Evolutionary conservation across 176 grass and related monocot genomes (phyloP), one percentile per base, ranked within the genome.

Genomic region (Juncus inflexus): DNA sequence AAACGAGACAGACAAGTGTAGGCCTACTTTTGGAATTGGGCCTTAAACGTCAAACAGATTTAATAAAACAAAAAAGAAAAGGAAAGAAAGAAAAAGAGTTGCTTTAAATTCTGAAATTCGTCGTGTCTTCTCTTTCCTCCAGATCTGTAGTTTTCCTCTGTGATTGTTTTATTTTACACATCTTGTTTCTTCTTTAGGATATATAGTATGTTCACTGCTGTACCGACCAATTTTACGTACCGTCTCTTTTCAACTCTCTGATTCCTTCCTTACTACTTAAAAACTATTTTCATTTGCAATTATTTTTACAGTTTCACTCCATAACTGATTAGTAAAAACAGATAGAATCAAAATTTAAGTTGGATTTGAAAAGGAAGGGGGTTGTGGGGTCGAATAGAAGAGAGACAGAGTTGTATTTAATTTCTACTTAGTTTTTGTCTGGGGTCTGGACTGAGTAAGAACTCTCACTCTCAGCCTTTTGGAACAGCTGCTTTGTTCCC

Each of bases 1-100:
- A 47, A 47, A 47, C 9, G 4, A 47, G 43, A 47, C 43, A 47
- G 43, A 45, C 67, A 35, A 71, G 7, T 9, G 4, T 11, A 59
- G 67, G 67, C 37, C 52, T 41, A 59, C 67, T 59, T 59, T 71
- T 71, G 38, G 1, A 42, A 45, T 59, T 60, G 67, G 67, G 67
- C 67, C 38, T 35, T 28, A 71, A 71, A 60, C 39, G 53, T 58
- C 53, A 71, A 58, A 52, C 55, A 16, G 39, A 50, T 71, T 14
- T 37, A 71, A 9, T 6, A 47, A 47, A 6, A 47, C 43, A 47
- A 47, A 47, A 47, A 47, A 47, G 43, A 47, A 9, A 47, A 47
- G 43, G 9, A 47, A 5, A 47, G 19, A 28, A 28, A 28, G 50
- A 69, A 55, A 69, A 69, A 69, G 40, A 3, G 35, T 69, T 40